Conservation (phyloP, 2,329 filamentous ascomycete species). For the Xylaria sp. region DNA sequence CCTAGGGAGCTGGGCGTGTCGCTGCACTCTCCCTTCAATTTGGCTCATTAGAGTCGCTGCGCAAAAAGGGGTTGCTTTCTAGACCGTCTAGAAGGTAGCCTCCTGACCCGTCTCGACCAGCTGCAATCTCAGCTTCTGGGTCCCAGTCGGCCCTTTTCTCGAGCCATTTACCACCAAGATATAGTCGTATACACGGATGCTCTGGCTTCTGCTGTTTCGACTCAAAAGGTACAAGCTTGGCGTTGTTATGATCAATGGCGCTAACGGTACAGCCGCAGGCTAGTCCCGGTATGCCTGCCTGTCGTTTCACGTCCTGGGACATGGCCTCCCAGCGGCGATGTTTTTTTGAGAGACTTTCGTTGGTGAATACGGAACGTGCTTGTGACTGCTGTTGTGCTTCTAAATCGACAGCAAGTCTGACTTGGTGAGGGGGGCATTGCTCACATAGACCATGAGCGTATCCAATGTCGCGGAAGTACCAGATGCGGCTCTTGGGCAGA, state of each 20-base stretch:
- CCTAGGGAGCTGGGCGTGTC: background rate
- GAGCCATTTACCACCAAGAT: constrained; percentile 50
- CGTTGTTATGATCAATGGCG: constrained; percentile 51
- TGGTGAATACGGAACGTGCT: constrained; percentile 21
- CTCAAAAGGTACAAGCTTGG: constrained; percentile 53
- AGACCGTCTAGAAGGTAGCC: constrained; percentile 46
- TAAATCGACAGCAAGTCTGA: constrained; percentile 26
- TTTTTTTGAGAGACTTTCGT: constrained; percentile 39
- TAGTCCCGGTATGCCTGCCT: constrained; percentile 41
- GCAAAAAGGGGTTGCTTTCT: constrained; percentile 35
- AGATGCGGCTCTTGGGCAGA: constrained; percentile 55
- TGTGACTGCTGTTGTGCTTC: constrained; percentile 19
- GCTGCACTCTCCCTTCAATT: constrained; percentile 4
- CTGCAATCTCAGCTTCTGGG: constrained; percentile 46
- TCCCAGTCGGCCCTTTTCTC: constrained; percentile 50
- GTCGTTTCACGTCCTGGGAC: constrained; percentile 46
- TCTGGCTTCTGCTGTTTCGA: constrained; percentile 53
- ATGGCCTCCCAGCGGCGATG: constrained; percentile 46
- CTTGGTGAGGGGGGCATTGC: constrained; percentile 43
- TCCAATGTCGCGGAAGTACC: constrained; percentile 56
- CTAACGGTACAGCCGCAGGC: constrained; percentile 52
- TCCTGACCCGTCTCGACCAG: constrained; percentile 51
- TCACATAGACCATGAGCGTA: constrained; percentile 53
- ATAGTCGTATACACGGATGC: constrained; percentile 54
- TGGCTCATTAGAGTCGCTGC: background rate